Base-by-base conservation (phyloP, 179 eudicot species). In the Carnegiea gigantea region DNA sequence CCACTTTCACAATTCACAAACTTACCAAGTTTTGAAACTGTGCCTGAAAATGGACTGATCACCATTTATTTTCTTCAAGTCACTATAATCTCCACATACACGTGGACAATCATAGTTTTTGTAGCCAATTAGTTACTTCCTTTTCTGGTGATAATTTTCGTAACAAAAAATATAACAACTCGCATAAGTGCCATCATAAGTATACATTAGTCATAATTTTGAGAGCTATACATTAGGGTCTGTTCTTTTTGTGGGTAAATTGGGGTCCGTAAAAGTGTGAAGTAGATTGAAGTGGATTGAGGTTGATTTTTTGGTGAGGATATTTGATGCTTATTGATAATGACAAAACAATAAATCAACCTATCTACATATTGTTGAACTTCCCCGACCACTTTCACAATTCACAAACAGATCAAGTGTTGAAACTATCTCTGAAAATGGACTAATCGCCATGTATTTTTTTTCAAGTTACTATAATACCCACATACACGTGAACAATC, bases 271-370 rank as follows among this genome's bases (percentile, higher is more conserved):
- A n/a, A n/a, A n/a, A n/a, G n/a, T n/a, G n/a, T n/a, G n/a, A n/a
- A n/a, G n/a, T n/a, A n/a, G n/a, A n/a, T n/a, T n/a, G n/a, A n/a
- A n/a, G n/a, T n/a, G n/a, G n/a, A n/a, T n/a, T n/a, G n/a, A n/a
- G n/a, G n/a, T n/a, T n/a, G n/a, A n/a, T n/a, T n/a, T n/a, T n/a
- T n/a, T n/a, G 71, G 71, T 65, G 71, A 36, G 71, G 71, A 60
- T 65, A 65, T 65, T 65, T 65, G 38, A 65, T 1, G 20, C 33
- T 67, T 67, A 67, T 28, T 67, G 72, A 67, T 67, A 26, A 26
- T 26, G 71, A 67, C 71, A 67, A 67, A 67, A 67, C 71, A 67
- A 26, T 67, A 67, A 67, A 67, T 67, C 72, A 67, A 28, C 72
- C 40, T 28, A 67, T 28, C 72, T 67, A 67, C 72, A 67, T 28